Evolutionary conservation across 345 rosid genomes (phyloP).

Genomic region (Lumnitzera racemosa): DNA sequence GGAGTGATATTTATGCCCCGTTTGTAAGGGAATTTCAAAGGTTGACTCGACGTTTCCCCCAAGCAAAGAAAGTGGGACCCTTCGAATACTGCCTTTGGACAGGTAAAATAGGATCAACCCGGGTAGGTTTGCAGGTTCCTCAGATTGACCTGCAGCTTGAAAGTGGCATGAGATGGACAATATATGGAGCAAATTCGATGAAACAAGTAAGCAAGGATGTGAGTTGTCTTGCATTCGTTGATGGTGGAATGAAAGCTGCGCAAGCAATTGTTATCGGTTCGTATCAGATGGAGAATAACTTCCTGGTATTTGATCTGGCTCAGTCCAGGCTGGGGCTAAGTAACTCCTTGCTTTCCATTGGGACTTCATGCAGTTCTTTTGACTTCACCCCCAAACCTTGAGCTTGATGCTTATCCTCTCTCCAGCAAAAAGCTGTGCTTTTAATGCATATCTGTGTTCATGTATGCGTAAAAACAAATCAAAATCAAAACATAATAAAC

Average conservation of each 20-base stretch:
- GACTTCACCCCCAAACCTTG: background rate
- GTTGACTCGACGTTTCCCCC: too few species aligned
- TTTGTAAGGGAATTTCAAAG: too few species aligned
- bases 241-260: slow-evolving; percentile 23
- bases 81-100: too few species aligned
- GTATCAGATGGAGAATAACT: slow-evolving; percentile 8
- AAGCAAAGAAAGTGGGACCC: too few species aligned
- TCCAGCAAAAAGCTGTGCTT: too few species aligned
- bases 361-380: slow-evolving; percentile 10
- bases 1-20: too few species aligned
- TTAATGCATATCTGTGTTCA: too few species aligned
- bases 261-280: slow-evolving; percentile 1
- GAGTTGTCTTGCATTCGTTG: slow-evolving; percentile 26
- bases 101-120: too few species aligned
- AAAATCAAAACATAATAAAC: too few species aligned
- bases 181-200: slow-evolving; percentile 28
- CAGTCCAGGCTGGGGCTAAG: slow-evolving; percentile 4
- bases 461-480: too few species aligned
- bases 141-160: slow-evolving; percentile 19
- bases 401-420: too few species aligned
- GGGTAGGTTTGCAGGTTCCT: background rate
- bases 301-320: too few species aligned
- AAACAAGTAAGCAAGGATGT: slow-evolving; percentile 21
- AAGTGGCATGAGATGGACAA: background rate
- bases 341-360: slow-evolving; percentile 9